phyloP scores from a whole-genome alignment of 805 yeast genomes.

The Isabelozyma rhagii region DNA sequence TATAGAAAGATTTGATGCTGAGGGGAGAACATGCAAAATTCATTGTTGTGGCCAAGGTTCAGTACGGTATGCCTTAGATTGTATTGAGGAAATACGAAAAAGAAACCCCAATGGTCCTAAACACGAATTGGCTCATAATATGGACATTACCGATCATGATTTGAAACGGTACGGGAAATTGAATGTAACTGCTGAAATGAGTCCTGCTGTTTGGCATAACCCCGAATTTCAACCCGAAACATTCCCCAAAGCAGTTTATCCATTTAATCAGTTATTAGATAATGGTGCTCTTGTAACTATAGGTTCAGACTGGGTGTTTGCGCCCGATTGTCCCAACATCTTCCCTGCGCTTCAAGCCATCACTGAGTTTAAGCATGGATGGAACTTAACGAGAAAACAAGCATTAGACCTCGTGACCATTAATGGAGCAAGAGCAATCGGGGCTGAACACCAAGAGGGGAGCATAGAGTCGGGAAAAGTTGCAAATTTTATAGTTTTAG shows the following conservation, averaged over 20 bases:
- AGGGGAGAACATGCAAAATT: conserved; percentile 18
- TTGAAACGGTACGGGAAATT: conserved; percentile 15
- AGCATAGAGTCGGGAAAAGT: conserved; percentile 16
- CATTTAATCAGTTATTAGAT: conserved; percentile 16
- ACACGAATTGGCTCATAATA: conserved; percentile 22
- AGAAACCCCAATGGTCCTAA: conserved; percentile 16
- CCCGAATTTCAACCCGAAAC: conserved; percentile 20
- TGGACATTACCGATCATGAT: conserved; percentile 18
- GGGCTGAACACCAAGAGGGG: conserved; percentile 15
- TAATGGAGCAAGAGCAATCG: conserved; percentile 18
- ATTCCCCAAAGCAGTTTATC: conserved; percentile 20
- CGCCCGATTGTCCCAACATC: conserved; percentile 22
- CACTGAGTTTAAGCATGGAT: conserved; percentile 20
- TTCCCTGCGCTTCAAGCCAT: conserved; percentile 21
- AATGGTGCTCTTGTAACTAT: conserved; percentile 19
- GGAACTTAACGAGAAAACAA: conserved; percentile 18
- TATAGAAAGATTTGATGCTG: conserved; percentile 18
- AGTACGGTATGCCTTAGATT: conserved; percentile 18
- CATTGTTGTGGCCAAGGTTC: conserved; percentile 21
- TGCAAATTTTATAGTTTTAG: conserved; percentile 18
- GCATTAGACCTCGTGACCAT: conserved; percentile 16
- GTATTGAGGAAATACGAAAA: conserved; percentile 18
- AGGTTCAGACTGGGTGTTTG: conserved; percentile 24
- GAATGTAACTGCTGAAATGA: conserved; percentile 22
- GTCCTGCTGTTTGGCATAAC: conserved; percentile 21